These are phyloP conservation scores for Sugiyamaella paludigena DNA, from an alignment of 1,139 yeast genomes.

Conservation along the genomic window DNA sequence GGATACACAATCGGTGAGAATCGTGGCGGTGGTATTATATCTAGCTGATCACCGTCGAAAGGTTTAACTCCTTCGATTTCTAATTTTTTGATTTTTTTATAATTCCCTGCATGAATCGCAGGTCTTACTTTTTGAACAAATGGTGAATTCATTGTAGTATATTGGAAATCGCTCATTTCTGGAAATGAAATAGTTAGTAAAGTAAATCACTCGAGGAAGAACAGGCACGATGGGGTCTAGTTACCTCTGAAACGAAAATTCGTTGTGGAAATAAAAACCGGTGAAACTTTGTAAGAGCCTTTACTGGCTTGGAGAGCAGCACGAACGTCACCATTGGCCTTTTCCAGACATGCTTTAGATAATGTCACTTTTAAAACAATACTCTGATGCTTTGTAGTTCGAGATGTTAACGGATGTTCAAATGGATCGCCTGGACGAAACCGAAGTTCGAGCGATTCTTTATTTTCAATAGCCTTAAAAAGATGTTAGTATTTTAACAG, in stretches of 20 bases:
- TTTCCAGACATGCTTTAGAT: slow-evolving; percentile 57
- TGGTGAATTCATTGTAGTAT: slow-evolving; percentile 56
- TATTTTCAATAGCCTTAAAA: slow-evolving; percentile 37
- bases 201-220: neutral
- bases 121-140: slow-evolving; percentile 45
- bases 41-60: slow-evolving; percentile 45
- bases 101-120: slow-evolving; percentile 44
- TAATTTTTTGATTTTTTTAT: slow-evolving; percentile 24
- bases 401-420: slow-evolving; percentile 76
- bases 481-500: slow-evolving; percentile 27
- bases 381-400: slow-evolving; percentile 50
- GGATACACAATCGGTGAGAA: slow-evolving; percentile 77
- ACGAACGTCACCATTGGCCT: slow-evolving; percentile 50
- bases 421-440: slow-evolving; percentile 64
- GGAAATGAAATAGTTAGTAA: neutral
- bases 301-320: slow-evolving; percentile 45
- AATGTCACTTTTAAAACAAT: slow-evolving; percentile 66
- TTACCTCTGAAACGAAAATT: slow-evolving; percentile 68
- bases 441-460: slow-evolving; percentile 56
- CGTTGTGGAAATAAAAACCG: slow-evolving; percentile 66
- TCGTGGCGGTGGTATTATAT: slow-evolving; percentile 83
- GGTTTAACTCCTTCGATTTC: slow-evolving; percentile 35
- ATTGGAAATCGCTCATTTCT: slow-evolving; percentile 86
- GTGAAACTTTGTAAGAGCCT: slow-evolving; percentile 45
- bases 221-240: neutral